Evolutionary conservation across 352 stramenopile species (phyloP), one percentile per base, ranked within the genome.

Genomic region (Chrysophaeum taylorii): DNA sequence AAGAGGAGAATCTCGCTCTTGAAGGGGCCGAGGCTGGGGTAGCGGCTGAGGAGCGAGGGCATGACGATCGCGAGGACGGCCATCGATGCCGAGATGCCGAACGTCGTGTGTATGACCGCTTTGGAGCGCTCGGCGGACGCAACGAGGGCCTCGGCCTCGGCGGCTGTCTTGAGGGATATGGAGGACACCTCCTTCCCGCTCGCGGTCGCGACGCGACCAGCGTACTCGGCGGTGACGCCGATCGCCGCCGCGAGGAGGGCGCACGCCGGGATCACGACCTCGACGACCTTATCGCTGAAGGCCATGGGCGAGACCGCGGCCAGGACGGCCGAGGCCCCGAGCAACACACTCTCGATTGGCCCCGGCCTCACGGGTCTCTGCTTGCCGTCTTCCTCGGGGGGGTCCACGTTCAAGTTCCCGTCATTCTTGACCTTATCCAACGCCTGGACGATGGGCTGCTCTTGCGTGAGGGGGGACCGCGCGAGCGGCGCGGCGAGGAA

Each of bases 181-280:
- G 84, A 82, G 23, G 80, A 79, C 41, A 86, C 70, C 64, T 89
- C 83, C 79, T 89, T 89, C 18, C 81, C 81, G 63, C 86, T 81
- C 0, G 83, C 81, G 14, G 87, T 81, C 16, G 83, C 82, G 15
- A 88, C 82, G 37, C 77, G 70, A 41, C 83, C 83, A 41, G 83
- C 76, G 68, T 87, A 89, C 78, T 89, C 83, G 1, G 82, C 80
- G 25, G 76, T 74, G 73, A 89, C 84, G 16, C 82, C 82, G 73
- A 89, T 84, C 0, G 79, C 77, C n/a, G 83, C 83, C 21, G 76
- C 80, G 60, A 88, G 25, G 18, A 68, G 60, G 12, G 53, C 68
- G 36, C 43, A 63, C n/a, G 69, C 42, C n/a, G 72, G 72, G 0
- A 73, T 69, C 23, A 75, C 31, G 25, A 76, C 41, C 64, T 75